Evolutionary conservation across 768 basidiomycete genomes (phyloP), one percentile per base, ranked within the genome.

Genomic region (Calvatia gigantea): DNA sequence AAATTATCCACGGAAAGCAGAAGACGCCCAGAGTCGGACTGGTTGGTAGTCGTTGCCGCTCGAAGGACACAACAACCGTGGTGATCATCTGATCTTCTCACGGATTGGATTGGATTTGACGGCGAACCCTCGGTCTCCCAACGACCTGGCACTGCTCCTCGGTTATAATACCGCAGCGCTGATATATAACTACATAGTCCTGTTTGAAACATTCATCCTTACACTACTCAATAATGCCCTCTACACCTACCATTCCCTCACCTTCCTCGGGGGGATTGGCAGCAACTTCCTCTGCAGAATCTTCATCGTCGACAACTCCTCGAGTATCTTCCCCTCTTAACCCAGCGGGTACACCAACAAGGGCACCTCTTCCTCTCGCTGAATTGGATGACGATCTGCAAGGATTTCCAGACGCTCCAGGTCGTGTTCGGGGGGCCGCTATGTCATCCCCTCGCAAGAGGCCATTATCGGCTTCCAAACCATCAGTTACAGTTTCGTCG

Each of bases 261-360:
- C 3, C 7, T 11, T 21, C 28, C 7, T 35, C 43, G 7, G 9
- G n/a, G n/a, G n/a, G 42, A 6, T 9, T 33, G 14, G 15, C 42
- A 4, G 25, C 54, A 27, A n/a, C 21, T 4, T 39, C 54, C 9
- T 56, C 54, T 25, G 17, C 31, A 21, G 39, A 41, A 12, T 33
- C 41, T 15, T 31, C 45, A 21, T 33, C 17, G 6, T 49, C 54
- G 12, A 15, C 55, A 14, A 60, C 58, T 11, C 58, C 60, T 11
- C 53, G 56, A n/a, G 47, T 50, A 28, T 56, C 59, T 25, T 61
- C 62, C 5, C 59, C 61, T 32, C 50, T 62, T 19, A 61, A 61
- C 38, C 49, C 59, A n/a, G 37, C 51, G 11, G 42, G 39, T 6
- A 56, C 60, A 8, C 58, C 58, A 6, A 58, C 33, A n/a, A 54